phyloP scores from a whole-genome alignment of 495 filamentous ascomycete species.

The Penicillium coprophilum region DNA sequence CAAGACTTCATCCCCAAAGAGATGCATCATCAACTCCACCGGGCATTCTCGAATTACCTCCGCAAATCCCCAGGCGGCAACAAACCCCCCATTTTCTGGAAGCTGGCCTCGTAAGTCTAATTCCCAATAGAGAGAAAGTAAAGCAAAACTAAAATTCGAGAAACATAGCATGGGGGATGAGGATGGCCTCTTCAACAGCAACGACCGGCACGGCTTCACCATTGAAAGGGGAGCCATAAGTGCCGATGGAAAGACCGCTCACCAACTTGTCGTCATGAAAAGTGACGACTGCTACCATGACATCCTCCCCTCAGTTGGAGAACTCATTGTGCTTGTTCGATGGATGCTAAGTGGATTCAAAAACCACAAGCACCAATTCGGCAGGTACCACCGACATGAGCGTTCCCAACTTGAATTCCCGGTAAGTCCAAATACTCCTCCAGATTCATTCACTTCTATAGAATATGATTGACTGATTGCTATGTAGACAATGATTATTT shows the following conservation, averaged over 20 bases:
- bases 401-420: constrained; percentile 4
- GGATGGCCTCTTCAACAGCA: constrained; percentile 1
- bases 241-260: background rate
- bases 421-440: background rate
- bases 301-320: background rate
- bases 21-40: constrained; percentile 1
- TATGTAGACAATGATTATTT: constrained; percentile 13
- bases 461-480: background rate
- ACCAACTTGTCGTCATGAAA: constrained; percentile 6
- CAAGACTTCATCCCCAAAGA: background rate
- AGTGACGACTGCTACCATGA: background rate
- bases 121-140: background rate
- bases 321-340: constrained; percentile 6
- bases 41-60: constrained; percentile 5
- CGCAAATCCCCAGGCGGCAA: background rate
- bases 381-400: background rate
- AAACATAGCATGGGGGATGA: background rate
- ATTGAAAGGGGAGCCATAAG: background rate
- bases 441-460: background rate
- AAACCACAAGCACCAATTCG: background rate
- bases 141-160: background rate
- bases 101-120: background rate
- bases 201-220: constrained; percentile 5
- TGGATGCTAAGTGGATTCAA: constrained; percentile 8
- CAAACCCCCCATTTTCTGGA: background rate